Conservation (phyloP, 805 yeast species). For the Ogataea philodendri region DNA sequence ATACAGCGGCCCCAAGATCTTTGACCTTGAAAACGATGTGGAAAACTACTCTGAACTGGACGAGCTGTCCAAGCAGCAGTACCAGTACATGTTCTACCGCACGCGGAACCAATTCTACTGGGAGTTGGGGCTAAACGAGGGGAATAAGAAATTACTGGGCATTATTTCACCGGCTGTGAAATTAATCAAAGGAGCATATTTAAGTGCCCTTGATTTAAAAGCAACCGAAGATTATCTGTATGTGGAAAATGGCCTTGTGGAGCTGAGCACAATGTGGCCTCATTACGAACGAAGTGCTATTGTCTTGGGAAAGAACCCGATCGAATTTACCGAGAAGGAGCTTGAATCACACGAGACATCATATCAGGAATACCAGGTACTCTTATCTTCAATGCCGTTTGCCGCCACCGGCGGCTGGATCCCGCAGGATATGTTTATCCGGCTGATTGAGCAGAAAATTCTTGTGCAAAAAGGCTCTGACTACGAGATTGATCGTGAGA, state of each 20-base stretch:
- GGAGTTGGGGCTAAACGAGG: constrained; percentile 72
- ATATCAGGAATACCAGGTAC: constrained; percentile 66
- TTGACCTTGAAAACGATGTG: constrained; percentile 69
- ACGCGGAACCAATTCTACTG: constrained; percentile 90
- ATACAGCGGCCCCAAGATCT: constrained; percentile 86
- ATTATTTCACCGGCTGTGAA: constrained; percentile 83
- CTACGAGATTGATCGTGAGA: constrained; percentile 37
- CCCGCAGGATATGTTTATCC: constrained; percentile 88
- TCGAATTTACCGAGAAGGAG: constrained; percentile 56
- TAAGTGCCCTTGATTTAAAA: constrained; percentile 58
- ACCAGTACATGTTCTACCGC: constrained; percentile 80
- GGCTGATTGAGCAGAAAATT: constrained; percentile 63
- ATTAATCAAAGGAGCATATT: constrained; percentile 61
- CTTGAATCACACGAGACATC: constrained; percentile 55
- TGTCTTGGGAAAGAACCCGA: constrained; percentile 37
- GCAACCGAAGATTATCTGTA: constrained; percentile 57
- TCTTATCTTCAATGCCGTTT: constrained; percentile 70
- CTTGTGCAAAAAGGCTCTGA: constrained; percentile 55
- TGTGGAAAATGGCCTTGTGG: constrained; percentile 64
- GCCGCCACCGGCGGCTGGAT: constrained; percentile 94
- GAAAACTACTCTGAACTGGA: constrained; percentile 65
- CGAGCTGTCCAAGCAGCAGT: constrained; percentile 74
- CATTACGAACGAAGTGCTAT: constrained; percentile 58
- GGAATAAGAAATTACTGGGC: constrained; percentile 64
- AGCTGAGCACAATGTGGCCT: constrained; percentile 68